A percentile compares a stretch with the other conserved stretches of the same genome.
These are phyloP conservation scores for Apiotrichum sp. DNA, from an alignment of 1,284 basidiomycete genomes.

Conservation along the genomic window DNA sequence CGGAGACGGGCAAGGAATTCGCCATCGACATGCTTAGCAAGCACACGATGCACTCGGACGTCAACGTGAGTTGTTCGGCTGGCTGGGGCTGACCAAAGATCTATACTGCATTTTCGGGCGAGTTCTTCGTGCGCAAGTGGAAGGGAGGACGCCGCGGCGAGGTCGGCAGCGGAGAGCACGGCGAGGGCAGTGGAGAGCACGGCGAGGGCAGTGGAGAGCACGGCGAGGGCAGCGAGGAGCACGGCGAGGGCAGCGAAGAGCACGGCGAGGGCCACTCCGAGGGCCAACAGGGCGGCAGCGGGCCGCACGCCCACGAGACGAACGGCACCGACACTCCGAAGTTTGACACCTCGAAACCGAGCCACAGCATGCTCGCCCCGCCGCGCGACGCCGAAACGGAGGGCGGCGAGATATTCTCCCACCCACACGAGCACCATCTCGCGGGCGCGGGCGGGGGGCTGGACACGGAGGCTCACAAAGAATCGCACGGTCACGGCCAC, in stretches of 20 bases:
- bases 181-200: not conserved
- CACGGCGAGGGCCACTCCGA: not conserved
- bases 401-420: not conserved
- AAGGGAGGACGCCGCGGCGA: not conserved
- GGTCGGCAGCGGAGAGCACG: not conserved
- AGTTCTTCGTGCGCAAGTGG: slow-evolving; percentile 29
- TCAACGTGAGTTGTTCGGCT: slow-evolving; percentile 34
- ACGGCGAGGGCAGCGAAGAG: not conserved
- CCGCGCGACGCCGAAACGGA: slow-evolving; percentile 31
- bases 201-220: too few species aligned
- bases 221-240: not conserved
- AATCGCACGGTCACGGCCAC: too few species aligned
- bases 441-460: not conserved
- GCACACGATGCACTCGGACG: slow-evolving; percentile 54
- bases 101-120: slow-evolving; percentile 42
- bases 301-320: not conserved
- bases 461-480: too few species aligned
- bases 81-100: slow-evolving; percentile 18
- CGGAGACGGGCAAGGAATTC: slow-evolving; percentile 53
- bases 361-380: not conserved
- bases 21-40: slow-evolving; percentile 52
- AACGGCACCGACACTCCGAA: slow-evolving; percentile 18
- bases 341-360: slow-evolving; percentile 26
- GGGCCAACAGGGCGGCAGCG: not conserved
- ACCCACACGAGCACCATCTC: slow-evolving; percentile 10